Conservation (phyloP, 192 early-diverging fungal species). For the Mortierella claussenii region DNA sequence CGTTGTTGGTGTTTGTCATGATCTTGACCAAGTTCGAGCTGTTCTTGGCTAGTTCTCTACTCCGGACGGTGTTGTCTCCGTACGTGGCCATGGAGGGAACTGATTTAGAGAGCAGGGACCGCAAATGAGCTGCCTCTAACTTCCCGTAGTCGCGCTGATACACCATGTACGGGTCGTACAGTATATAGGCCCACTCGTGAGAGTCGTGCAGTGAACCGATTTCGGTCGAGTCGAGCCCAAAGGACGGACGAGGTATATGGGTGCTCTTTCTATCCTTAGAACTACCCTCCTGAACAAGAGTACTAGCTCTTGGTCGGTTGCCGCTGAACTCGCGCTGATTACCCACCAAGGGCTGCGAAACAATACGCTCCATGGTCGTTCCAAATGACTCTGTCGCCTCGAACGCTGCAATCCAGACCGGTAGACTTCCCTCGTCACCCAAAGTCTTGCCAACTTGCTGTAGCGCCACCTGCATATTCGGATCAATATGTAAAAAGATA, state of each 20-base stretch:
- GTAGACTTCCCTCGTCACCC: constrained; percentile 52
- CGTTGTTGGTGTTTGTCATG: constrained; percentile 40
- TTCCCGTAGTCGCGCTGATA: constrained; percentile 71
- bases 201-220: constrained; percentile 40
- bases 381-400: constrained; percentile 66
- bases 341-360: constrained; percentile 56
- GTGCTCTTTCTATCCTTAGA: constrained; percentile 13
- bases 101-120: constrained; percentile 30
- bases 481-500: constrained; percentile 63
- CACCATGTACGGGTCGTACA: constrained; percentile 73
- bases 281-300: constrained; percentile 22
- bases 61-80: constrained; percentile 18
- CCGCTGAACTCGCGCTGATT: constrained; percentile 31
- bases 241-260: background rate
- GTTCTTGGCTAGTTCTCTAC: constrained; percentile 54
- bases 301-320: constrained; percentile 30
- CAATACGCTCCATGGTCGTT: constrained; percentile 59
- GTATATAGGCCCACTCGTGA: constrained; percentile 65
- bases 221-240: constrained; percentile 15
- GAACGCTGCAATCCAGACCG: constrained; percentile 58
- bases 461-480: constrained; percentile 51
- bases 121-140: constrained; percentile 64
- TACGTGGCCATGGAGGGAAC: constrained; percentile 33
- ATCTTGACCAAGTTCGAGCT: constrained; percentile 63
- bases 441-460: constrained; percentile 24